phyloP scores from a whole-genome alignment of 805 yeast species.

The Candida maltosa region DNA sequence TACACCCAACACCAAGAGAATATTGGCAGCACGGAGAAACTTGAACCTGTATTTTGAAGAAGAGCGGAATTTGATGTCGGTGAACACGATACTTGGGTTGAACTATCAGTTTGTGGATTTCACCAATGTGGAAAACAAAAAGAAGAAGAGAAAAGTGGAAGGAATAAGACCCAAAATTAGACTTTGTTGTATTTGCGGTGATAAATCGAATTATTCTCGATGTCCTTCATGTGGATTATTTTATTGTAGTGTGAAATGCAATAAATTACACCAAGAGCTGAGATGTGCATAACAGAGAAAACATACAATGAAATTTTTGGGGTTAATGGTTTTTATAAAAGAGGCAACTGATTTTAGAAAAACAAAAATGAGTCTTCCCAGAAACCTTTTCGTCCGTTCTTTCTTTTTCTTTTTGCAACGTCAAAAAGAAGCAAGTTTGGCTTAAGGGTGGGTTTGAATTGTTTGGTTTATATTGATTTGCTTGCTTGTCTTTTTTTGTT shows the following conservation, averaged over 20 bases:
- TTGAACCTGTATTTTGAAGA: slow-evolving; percentile 44
- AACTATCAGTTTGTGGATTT: slow-evolving; percentile 41
- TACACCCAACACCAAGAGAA: slow-evolving; percentile 41
- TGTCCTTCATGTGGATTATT: slow-evolving; percentile 39
- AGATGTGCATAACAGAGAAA: slow-evolving; percentile 28
- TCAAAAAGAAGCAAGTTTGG: too few relatives aligned
- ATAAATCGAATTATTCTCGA: slow-evolving; percentile 32
- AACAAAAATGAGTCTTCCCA: too few relatives aligned
- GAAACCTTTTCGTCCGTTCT: too few relatives aligned
- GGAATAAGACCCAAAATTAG: slow-evolving; percentile 27
- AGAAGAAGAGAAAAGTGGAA: slow-evolving; percentile 14
- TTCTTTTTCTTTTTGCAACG: too few relatives aligned
- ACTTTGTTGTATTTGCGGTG: slow-evolving; percentile 42
- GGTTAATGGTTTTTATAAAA: neutral
- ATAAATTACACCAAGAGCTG: slow-evolving; percentile 38
- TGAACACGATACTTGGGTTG: slow-evolving; percentile 38
- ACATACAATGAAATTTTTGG: neutral
- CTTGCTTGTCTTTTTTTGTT: neutral
- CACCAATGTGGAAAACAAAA: slow-evolving; percentile 11
- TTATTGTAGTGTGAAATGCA: slow-evolving; percentile 39
- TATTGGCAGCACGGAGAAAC: slow-evolving; percentile 40
- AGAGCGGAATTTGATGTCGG: slow-evolving; percentile 40
- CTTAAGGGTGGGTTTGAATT: too few relatives aligned
- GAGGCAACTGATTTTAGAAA: too few relatives aligned
- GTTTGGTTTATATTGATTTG: too few relatives aligned